Evolutionary conservation across 257 asterid genomes (phyloP), one percentile per base, ranked within the genome.

Genomic region (Solanum commersonii): DNA sequence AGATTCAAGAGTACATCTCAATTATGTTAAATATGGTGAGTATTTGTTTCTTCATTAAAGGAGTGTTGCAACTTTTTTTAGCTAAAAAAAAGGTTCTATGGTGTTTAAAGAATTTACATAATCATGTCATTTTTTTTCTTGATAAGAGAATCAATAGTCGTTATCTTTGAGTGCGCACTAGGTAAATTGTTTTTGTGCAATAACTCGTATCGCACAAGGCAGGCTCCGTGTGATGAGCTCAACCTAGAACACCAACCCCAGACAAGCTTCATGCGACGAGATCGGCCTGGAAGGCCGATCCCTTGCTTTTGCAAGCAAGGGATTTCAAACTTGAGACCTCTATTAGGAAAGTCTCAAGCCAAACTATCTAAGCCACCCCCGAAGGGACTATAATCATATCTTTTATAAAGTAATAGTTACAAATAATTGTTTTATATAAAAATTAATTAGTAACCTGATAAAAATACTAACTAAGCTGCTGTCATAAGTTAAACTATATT

Each of bases 211-310:
- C 1, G 8, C 33, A 65, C 4, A 10, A 65, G 16, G 3, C 72
- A n/a, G 10, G 2, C 31, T 65, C 15, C 16, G 15, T 60, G 29
- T 3, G 3, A 22, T 23, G 70, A n/a, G 31, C 71, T 63, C 71
- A 63, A 10, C 4, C 33, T n/a, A 65, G 31, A 65, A 65, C 8
- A 25, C 70, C 14, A 23, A 60, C 13, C 7, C 65, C 0, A 46
- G 6, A 11, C 31, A 63, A 9, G 15, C 15, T 63, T 13, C 13
- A 4, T 60, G 68, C 5, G 13, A 63, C 0, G 8, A n/a, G 18
- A 1, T 12, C 4, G 0, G 5, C 18, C 3, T 9, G 11, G 0
- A 60, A 60, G 29, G 29, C 3, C 0, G 5, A 60, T 1, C 1
- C 33, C 9, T 5, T 5, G 4, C 72, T n/a, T n/a, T n/a, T 10